Conservation (phyloP, 176 grass and related monocot genomes). For the Oryza nivara region DNA sequence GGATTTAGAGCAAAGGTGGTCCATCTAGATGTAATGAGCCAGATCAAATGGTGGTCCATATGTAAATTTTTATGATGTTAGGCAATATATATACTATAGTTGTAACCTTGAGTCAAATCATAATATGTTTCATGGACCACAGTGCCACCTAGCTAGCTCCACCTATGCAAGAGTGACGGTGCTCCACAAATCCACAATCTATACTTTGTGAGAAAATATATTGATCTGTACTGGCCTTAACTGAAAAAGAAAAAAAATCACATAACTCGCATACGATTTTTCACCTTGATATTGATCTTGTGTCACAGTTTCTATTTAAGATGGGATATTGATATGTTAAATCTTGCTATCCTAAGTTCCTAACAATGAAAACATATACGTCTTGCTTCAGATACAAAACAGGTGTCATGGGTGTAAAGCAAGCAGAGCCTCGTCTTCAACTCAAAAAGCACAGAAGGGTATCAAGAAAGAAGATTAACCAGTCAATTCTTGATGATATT, state of each 20-base stretch:
- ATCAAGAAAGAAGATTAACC: slow-evolving; percentile 83
- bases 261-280: neutral
- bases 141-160: no score
- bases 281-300: neutral
- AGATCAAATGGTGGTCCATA: no score
- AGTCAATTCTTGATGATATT: slow-evolving; percentile 72
- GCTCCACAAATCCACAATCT: neutral
- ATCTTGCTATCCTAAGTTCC: neutral
- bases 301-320: neutral
- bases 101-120: no score
- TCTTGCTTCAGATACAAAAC: slow-evolving; percentile 76
- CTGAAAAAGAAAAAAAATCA: neutral
- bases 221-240: neutral
- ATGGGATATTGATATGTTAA: slow-evolving; percentile 5
- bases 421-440: slow-evolving; percentile 82
- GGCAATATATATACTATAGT: no score
- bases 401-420: slow-evolving; percentile 75
- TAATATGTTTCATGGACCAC: no score
- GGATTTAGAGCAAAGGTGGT: no score
- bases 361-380: neutral
- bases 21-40: no score
- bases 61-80: no score
- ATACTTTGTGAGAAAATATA: neutral
- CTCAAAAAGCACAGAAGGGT: slow-evolving; percentile 84
- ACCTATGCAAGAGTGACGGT: no score